Evolutionary conservation across 495 filamentous ascomycete genomes (phyloP), one percentile per base, ranked within the genome.

Genomic region (Daldinia decipiens): DNA sequence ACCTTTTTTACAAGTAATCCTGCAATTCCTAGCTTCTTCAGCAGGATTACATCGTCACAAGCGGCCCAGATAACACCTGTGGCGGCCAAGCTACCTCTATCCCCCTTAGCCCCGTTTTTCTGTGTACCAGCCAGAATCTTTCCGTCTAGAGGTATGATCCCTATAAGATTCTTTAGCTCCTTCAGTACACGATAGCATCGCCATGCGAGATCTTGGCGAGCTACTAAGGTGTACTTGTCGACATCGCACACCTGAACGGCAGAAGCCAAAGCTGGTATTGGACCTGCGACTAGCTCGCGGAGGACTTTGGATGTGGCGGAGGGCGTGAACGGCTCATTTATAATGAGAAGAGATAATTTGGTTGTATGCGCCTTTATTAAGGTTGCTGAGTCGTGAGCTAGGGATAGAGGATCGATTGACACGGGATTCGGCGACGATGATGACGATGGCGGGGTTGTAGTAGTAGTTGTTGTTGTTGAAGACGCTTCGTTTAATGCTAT

Each of bases 301-400:
- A 97, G 80, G 13, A 94, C 87, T 12, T 81, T 88, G 51, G 64
- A 78, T 31, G 95, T 86, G 13, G 92, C 94, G 0, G 91, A 87
- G 4, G 90, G 87, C 0, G 93, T 93, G 78, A 96, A 95, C 0
- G 94, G 94, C 15, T 90, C 86, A 62, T 89, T 95, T 71, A 96
- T 91, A 2, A 94, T 86, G 1, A 97, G 86, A 15, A 97, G 88
- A 0, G 91, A 93, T 26, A 97, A 85, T 56, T 95, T 96, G 34
- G 94, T 97, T 5, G 89, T 87, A 72, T 97, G 93, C 0, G 94
- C 91, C 74, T 85, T 88, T 51, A 97, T 87, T 4, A 93, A 82
- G 24, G 81, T 83, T 1, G 91, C 84, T 4, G 67, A 70, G 71
- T 89, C 87, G 69, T 86, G 84, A 19, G 94, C 87, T 59, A 94